Evolutionary conservation across 2,329 filamentous ascomycete genomes (phyloP).

Genomic region (Stachybotrys elegans): DNA sequence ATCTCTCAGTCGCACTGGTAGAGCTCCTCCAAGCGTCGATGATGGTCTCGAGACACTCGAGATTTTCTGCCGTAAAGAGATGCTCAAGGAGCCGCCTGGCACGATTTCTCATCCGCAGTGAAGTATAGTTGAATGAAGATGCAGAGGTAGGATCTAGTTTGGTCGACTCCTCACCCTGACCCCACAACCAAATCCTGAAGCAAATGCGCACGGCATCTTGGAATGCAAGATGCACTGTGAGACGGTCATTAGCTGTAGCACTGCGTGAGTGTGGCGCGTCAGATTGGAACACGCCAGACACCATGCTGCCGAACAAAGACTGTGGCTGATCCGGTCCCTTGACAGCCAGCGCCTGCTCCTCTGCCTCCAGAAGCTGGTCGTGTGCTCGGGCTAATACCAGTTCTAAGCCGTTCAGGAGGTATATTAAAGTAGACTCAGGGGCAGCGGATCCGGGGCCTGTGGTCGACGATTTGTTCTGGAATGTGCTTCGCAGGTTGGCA

Average conservation of each 20-base stretch:
- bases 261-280: slow-evolving; percentile 74
- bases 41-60: slow-evolving; percentile 90
- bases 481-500: slow-evolving; percentile 61
- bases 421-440: slow-evolving; percentile 71
- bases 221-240: slow-evolving; percentile 93
- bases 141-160: slow-evolving; percentile 61
- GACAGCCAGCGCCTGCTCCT: slow-evolving; percentile 59
- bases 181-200: slow-evolving; percentile 95
- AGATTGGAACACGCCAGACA: slow-evolving; percentile 81
- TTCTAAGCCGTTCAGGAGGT: slow-evolving; percentile 89
- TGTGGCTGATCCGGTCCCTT: slow-evolving; percentile 82
- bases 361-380: slow-evolving; percentile 72
- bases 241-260: slow-evolving; percentile 82
- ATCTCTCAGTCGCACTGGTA: slow-evolving; percentile 40
- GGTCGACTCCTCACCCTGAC: slow-evolving; percentile 54
- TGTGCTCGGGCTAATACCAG: slow-evolving; percentile 85
- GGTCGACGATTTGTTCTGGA: slow-evolving; percentile 32
- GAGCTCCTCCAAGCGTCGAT: slow-evolving; percentile 73
- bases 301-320: slow-evolving; percentile 91
- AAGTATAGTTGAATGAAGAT: slow-evolving; percentile 87
- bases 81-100: slow-evolving; percentile 86
- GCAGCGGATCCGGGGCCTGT: slow-evolving; percentile 17
- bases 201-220: slow-evolving; percentile 92
- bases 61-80: slow-evolving; percentile 82
- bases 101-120: slow-evolving; percentile 83